Base-by-base conservation (phyloP, 179 eudicot genomes). In the Gypsophila paniculata region DNA sequence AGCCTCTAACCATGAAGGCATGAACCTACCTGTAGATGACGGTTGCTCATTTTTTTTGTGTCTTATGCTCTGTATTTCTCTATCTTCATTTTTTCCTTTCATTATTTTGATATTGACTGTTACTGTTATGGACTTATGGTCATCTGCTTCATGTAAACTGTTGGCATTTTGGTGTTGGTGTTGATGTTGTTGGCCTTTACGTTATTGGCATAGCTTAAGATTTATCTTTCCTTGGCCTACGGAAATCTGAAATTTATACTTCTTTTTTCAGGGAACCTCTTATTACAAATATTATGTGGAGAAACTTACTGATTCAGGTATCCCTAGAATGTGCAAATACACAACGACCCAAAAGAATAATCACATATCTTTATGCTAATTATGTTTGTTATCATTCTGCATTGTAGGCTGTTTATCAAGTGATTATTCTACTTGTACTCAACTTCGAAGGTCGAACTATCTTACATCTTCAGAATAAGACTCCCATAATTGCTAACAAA, bases 261-360 rank as follows among this genome's bases (percentile, higher is more conserved):
- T 38, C 62, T 68, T 34, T 68, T 72, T 65, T 66, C 80, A 93
- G 98, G 87, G 95, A 93, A 76, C 98, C 96, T 76, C 91, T 93
- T 21, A 84, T 93, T 17, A 93, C 98, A 58, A 93, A 93, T 82
- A 86, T 93, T 70, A 93, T 93, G 98, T 90, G 98, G 98, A 89
- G 98, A 80, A 93, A 93, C 78, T 77, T 90, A 55, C 52, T 90
- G 38, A 75, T 89, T 21, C 96, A 93, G 98, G 98, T 90, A 62
- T 68, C 46, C 42, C 0, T 39, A 21, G 19, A 65, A 44, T 42
- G 18, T 44, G 38, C 12, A 61, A 26, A 39, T 61, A 49, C 22
- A 2, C 29, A 8, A 22, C 14, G 25, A 4, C 52, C 23, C 53
- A 12, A 32, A 23, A 6, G 11, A 46, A 36, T 46, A 17, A 23